These are phyloP conservation scores for Coemansia sp. DNA, from an alignment of 192 early-diverging fungal genomes.

Conservation along the genomic window DNA sequence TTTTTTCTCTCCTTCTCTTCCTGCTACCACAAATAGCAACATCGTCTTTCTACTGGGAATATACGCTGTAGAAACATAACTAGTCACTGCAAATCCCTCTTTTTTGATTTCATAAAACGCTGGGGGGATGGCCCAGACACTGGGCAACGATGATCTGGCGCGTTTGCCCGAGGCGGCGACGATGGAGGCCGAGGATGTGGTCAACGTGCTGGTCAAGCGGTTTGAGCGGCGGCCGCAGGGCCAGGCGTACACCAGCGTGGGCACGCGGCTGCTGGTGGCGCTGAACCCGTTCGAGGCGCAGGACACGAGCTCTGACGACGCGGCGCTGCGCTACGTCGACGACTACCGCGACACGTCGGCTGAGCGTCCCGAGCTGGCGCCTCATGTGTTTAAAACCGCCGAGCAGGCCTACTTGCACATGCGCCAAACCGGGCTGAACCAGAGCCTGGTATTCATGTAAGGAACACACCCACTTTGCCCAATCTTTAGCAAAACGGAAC, in stretches of 20 bases:
- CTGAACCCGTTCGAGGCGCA: constrained; percentile 62
- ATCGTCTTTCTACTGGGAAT: too few species aligned
- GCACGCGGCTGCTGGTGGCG: constrained; percentile 63
- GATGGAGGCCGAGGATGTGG: constrained; percentile 45
- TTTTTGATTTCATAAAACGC: neutral
- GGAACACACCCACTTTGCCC: neutral
- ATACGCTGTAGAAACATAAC: neutral
- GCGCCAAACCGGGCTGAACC: constrained; percentile 66
- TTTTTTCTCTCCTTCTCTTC: neutral
- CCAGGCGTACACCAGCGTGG: constrained; percentile 67
- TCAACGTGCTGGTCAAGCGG: constrained; percentile 41
- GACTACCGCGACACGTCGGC: constrained; percentile 62
- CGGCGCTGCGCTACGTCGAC: constrained; percentile 69
- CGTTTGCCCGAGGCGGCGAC: constrained; percentile 36
- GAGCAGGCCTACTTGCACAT: constrained; percentile 71
- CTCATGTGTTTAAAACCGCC: constrained; percentile 70
- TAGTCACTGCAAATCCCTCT: too few species aligned
- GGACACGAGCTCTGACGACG: constrained; percentile 55
- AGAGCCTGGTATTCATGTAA: constrained; percentile 61
- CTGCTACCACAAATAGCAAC: neutral
- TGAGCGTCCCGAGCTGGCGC: constrained; percentile 44
- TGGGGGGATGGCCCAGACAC: constrained; percentile 16
- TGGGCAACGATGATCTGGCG: constrained; percentile 41
- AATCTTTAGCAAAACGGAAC: too few species aligned
- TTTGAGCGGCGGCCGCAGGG: constrained; percentile 46